phyloP scores from a whole-genome alignment of 1,284 basidiomycete genomes.

The Spongispora temasekensis region DNA sequence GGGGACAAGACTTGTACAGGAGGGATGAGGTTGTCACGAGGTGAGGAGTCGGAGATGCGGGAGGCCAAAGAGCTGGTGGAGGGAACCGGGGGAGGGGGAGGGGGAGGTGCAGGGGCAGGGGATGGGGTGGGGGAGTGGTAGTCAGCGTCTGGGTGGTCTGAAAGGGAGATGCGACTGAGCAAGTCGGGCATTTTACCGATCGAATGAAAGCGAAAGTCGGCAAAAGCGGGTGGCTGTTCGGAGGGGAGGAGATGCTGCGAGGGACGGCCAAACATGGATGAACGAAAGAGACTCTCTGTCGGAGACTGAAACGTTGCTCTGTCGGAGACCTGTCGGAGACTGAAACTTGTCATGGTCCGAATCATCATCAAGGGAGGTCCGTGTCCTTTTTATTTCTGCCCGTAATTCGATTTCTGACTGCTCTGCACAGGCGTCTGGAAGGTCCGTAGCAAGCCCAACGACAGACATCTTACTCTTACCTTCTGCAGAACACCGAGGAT shows the following conservation, averaged over 20 bases:
- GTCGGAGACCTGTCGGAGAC: too few species aligned
- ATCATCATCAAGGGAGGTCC: constrained; percentile 93
- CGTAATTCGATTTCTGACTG: constrained; percentile 3
- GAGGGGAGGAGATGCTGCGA: constrained; percentile 25
- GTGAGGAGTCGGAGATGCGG: too few species aligned
- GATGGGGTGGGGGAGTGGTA: constrained; percentile 37
- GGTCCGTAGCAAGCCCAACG: constrained; percentile 38
- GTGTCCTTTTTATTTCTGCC: constrained; percentile 24
- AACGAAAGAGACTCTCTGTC: too few species aligned
- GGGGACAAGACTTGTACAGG: constrained; percentile 31
- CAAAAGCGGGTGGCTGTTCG: constrained; percentile 27
- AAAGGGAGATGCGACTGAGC: constrained; percentile 45
- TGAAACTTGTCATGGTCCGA: constrained; percentile 71
- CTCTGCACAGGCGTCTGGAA: constrained; percentile 65
- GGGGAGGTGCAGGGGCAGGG: constrained; percentile 10
- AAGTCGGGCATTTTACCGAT: constrained; percentile 50
- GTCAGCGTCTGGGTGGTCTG: constrained; percentile 22
- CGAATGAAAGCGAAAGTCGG: constrained; percentile 43
- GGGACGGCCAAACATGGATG: constrained; percentile 33
- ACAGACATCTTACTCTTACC: constrained; percentile 14
- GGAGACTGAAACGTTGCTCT: too few species aligned
- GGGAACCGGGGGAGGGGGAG: neutral
- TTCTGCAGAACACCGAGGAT: constrained; percentile 85
- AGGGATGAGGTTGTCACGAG: constrained; percentile 31
- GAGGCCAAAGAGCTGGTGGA: constrained; percentile 22